A percentile compares a stretch with the other conserved stretches of the same genome.
These are phyloP conservation scores for Lachnellula arida DNA, from an alignment of 2,329 filamentous ascomycete species.

Conservation along the genomic window DNA sequence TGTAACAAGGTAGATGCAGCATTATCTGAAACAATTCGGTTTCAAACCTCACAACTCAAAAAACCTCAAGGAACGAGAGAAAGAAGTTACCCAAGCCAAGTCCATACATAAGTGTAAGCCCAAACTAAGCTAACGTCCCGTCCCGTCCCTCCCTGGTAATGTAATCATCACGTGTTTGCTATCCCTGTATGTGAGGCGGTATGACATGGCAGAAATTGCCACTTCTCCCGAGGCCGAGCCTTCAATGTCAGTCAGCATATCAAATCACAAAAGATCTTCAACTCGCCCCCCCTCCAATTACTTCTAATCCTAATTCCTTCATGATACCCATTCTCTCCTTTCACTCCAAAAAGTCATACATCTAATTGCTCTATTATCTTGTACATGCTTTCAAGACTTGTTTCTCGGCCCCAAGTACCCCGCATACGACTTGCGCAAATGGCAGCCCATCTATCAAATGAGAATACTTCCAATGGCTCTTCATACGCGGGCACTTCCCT, in stretches of 20 bases:
- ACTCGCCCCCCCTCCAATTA: neutral
- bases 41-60: no score
- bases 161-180: neutral
- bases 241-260: conserved; percentile 10
- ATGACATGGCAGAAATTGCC: conserved; percentile 8
- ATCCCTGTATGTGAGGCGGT: neutral
- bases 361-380: conserved; percentile 1
- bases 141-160: no score
- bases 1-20: no score
- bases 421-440: conserved; percentile 40
- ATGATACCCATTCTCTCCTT: neutral
- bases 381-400: conserved; percentile 28
- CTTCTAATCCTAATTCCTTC: neutral
- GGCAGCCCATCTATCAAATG: conserved; percentile 38
- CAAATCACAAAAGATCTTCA: neutral
- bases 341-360: no score
- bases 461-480: conserved; percentile 15
- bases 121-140: no score
- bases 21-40: no score
- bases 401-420: conserved; percentile 24
- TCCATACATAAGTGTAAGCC: no score
- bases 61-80: no score
- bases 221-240: conserved; percentile 1
- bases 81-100: no score
- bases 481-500: conserved; percentile 33